phyloP scores from a whole-genome alignment of 495 filamentous ascomycete genomes.

The Oleoguttula mirabilis region DNA sequence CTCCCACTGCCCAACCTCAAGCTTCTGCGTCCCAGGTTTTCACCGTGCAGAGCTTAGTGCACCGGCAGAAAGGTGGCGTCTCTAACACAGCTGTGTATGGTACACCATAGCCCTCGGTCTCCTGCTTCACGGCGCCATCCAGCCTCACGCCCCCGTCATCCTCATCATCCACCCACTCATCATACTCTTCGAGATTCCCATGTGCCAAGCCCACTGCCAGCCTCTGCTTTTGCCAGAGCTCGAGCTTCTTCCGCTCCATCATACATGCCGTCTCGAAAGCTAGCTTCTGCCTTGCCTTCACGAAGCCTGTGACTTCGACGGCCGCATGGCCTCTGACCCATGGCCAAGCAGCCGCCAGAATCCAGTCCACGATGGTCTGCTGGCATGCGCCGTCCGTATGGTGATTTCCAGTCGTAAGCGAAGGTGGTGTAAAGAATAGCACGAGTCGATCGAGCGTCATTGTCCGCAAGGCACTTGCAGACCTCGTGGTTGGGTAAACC shows the following conservation, averaged over 20 bases:
- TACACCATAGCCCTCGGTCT: conserved; percentile 1
- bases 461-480: conserved; percentile 1
- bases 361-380: conserved; percentile 7
- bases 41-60: too few relatives aligned
- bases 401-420: background rate
- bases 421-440: conserved; percentile 6
- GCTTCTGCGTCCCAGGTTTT: too few relatives aligned
- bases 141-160: conserved; percentile 6
- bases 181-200: conserved; percentile 5
- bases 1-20: too few relatives aligned
- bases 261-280: conserved; percentile 8
- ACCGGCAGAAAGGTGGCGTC: too few relatives aligned
- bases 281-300: conserved; percentile 8
- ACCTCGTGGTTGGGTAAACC: background rate
- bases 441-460: conserved; percentile 13
- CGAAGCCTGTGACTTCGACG: conserved; percentile 12
- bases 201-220: background rate
- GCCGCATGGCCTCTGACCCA: conserved; percentile 12
- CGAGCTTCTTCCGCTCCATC: background rate
- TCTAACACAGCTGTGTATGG: too few relatives aligned
- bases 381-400: conserved; percentile 13
- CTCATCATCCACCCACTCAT: conserved; percentile 1
- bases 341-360: conserved; percentile 17
- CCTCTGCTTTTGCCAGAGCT: conserved; percentile 3
- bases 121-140: background rate